Evolutionary conservation across 1,284 basidiomycete species (phyloP).

Genomic region (Trametes sp.): DNA sequence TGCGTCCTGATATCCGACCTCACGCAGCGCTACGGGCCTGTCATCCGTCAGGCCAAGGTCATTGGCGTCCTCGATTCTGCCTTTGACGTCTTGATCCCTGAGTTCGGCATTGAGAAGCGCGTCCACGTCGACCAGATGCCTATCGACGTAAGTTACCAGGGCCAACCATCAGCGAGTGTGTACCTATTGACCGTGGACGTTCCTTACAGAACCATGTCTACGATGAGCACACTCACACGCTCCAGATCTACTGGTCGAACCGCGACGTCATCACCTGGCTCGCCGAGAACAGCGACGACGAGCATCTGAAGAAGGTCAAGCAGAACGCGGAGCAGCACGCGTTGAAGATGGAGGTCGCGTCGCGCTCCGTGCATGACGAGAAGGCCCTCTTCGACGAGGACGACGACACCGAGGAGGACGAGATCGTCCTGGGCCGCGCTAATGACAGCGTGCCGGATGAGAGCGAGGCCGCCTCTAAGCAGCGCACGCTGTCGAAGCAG

Average conservation of each 20-base stretch:
- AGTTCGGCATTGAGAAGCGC: conserved; percentile 97
- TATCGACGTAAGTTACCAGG: conserved; percentile 75
- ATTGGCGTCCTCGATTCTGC: conserved; percentile 95
- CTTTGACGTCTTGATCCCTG: conserved; percentile 93
- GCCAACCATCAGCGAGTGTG: no score
- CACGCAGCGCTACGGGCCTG: conserved; percentile 94
- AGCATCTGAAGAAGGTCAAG: conserved; percentile 92
- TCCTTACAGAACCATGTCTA: conserved; percentile 83
- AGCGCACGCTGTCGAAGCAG: conserved; percentile 78
- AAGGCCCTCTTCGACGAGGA: conserved; percentile 90
- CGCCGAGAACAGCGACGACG: conserved; percentile 93
- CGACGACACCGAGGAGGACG: conserved; percentile 72
- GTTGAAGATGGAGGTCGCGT: conserved; percentile 85
- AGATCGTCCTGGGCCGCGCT: conserved; percentile 79
- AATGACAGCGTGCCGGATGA: conserved; percentile 50
- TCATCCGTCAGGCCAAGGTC: conserved; percentile 92
- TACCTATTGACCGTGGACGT: not conserved
- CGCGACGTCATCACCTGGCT: conserved; percentile 94
- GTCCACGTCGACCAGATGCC: conserved; percentile 99
- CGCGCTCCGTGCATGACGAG: conserved; percentile 84
- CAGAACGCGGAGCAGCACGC: conserved; percentile 87
- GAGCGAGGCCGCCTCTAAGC: conserved; percentile 67
- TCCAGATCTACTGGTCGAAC: conserved; percentile 92
- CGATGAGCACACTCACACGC: conserved; percentile 89
- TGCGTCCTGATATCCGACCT: conserved; percentile 94